Evolutionary conservation across 371 early-diverging fungal species (phyloP), one percentile per base, ranked within the genome.

Genomic region (Synchytrium microbalum): DNA sequence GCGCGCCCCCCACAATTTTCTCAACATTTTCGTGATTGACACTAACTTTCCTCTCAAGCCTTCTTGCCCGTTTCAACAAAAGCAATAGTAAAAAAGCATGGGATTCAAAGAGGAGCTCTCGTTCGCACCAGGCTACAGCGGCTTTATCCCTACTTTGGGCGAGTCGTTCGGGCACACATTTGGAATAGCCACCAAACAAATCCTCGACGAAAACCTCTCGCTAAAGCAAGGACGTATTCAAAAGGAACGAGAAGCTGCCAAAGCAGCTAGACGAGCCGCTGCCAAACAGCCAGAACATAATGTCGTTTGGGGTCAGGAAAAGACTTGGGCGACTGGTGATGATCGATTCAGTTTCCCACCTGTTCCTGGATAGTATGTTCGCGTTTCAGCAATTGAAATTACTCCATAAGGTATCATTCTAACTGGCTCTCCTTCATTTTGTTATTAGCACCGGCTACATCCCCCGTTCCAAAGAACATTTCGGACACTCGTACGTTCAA

Each of bases 351-450:
- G 76, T 29, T 79, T 79, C 62, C 77, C 80, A 2, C 80, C 80
- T 31, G 80, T 79, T 19, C 80, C 80, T 0, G 80, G 80, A 32
- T 79, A n/a, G 76, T 67, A 79, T 75, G 16, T 76, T 76, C 76
- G 52, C 24, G 62, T 24, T 64, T 25, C 2, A 16, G 23, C 51
- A 14, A 23, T n/a, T 57, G 27, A 57, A 24, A 24, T 26, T 57
- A 26, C 27, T 13, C 28, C 27, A 16, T 57, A 13, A 57, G 16
- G 57, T 57, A 13, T 16, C 14, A 51, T n/a, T 13, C n/a, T n/a
- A n/a, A n/a, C n/a, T n/a, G n/a, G n/a, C n/a, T n/a, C n/a, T n/a
- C n/a, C n/a, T n/a, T n/a, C 51, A n/a, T 57, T 57, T 24, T 10
- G 10, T 10, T 29, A 56, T 26, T 8, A 13, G 24, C 56, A 1